These are phyloP conservation scores for Tulasnella sp. DNA, from an alignment of 768 basidiomycete species.

Conservation along the genomic window DNA sequence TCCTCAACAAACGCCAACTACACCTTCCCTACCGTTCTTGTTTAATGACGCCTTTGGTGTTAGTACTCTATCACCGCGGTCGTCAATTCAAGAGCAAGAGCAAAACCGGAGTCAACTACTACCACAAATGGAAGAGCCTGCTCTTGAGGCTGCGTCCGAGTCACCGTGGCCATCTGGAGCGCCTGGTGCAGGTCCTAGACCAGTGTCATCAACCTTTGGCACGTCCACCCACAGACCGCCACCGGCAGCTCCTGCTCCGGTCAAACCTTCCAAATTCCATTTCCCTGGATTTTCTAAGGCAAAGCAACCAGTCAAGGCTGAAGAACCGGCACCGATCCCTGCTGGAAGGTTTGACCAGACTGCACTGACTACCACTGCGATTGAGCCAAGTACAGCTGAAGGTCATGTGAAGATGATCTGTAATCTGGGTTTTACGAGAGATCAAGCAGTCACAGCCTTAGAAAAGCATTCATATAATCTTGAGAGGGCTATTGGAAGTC, in stretches of 20 bases:
- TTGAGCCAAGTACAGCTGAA: slow-evolving; percentile 47
- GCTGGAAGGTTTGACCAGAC: neutral
- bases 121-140: too few relatives aligned
- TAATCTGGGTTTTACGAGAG: slow-evolving; percentile 81
- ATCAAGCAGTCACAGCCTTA: slow-evolving; percentile 68
- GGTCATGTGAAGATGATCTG: slow-evolving; percentile 67
- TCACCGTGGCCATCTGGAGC: neutral
- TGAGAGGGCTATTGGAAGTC: slow-evolving; percentile 58
- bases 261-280: slow-evolving; percentile 10
- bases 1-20: too few relatives aligned
- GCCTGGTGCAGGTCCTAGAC: neutral
- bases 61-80: too few relatives aligned
- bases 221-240: too few relatives aligned
- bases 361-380: neutral
- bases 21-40: too few relatives aligned
- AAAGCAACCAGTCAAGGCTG: slow-evolving; percentile 30
- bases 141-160: neutral
- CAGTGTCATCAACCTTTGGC: too few relatives aligned
- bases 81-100: too few relatives aligned
- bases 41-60: too few relatives aligned
- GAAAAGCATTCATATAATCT: slow-evolving; percentile 79
- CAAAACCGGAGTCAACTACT: too few relatives aligned
- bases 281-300: slow-evolving; percentile 11
- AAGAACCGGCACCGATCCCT: slow-evolving; percentile 31
- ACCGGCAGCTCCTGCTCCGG: too few relatives aligned